Percentiles rank a stretch among this genome's conserved stretches.
Conservation (phyloP, 164 flowering plant species). For the Echeveria elegans region DNA sequence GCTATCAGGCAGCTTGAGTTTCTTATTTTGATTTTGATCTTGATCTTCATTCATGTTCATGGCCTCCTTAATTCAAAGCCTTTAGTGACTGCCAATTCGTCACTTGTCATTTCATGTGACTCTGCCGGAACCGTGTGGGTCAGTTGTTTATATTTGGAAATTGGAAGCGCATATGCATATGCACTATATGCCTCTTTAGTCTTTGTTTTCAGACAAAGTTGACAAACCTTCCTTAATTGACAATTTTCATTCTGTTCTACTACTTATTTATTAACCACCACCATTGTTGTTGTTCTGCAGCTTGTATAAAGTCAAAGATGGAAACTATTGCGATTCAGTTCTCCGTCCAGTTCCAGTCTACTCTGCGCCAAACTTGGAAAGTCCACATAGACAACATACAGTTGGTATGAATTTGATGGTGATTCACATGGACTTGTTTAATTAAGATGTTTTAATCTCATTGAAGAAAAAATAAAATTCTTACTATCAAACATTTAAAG, state of each 20-base stretch:
- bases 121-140: conserved; percentile 2
- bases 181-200: not conserved
- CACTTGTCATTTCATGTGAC: not conserved
- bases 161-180: not conserved
- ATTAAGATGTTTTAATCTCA: no score
- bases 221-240: not conserved
- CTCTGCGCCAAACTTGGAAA: no score
- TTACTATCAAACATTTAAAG: no score
- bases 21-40: not conserved
- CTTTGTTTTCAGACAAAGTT: not conserved
- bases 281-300: conserved; percentile 1
- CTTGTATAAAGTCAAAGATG: no score
- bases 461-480: no score
- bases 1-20: not conserved
- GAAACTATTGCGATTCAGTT: no score
- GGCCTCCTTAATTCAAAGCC: not conserved
- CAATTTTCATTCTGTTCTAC: no score
- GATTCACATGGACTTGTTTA: no score
- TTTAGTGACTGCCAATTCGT: not conserved
- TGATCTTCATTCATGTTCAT: not conserved
- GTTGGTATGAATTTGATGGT: no score
- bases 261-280: not conserved
- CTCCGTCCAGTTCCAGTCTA: no score
- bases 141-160: not conserved
- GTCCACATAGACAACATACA: no score